Evolutionary conservation across 169 alveolate genomes (phyloP).

Genomic region (Cryptosporidium parvum): DNA sequence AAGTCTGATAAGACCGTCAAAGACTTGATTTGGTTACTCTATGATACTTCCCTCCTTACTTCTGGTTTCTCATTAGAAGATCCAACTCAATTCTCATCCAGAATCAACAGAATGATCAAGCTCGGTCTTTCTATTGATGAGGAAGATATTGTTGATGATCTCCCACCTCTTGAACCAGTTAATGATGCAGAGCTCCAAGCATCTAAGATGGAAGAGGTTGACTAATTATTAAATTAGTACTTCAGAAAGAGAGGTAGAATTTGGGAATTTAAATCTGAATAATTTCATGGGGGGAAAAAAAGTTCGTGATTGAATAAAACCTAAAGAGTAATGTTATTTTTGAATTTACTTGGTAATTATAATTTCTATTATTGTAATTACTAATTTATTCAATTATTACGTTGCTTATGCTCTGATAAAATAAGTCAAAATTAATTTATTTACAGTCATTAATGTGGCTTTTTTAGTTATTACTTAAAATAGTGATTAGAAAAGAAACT

Average conservation of each 20-base stretch:
- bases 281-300: background rate
- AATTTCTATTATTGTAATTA: too few relatives aligned
- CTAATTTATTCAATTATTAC: background rate
- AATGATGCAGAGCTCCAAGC: constrained; percentile 88
- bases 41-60: constrained; percentile 97
- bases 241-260: background rate
- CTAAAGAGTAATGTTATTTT: background rate
- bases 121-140: constrained; percentile 98
- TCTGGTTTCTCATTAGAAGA: constrained; percentile 99
- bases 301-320: background rate
- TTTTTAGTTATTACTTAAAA: background rate
- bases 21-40: constrained; percentile 98
- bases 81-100: constrained; percentile 97
- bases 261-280: background rate
- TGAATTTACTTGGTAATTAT: background rate
- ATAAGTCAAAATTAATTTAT: too few relatives aligned
- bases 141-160: constrained; percentile 91
- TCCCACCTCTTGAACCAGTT: constrained; percentile 92
- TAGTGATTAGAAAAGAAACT: background rate
- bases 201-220: constrained; percentile 98
- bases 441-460: background rate
- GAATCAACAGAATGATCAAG: constrained; percentile 99
- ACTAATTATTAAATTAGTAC: constrained; percentile 80
- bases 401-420: background rate
- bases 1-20: constrained; percentile 98